Evolutionary conservation across 1,284 basidiomycete species (phyloP).

Genomic region (Ceratobasidium sp.): DNA sequence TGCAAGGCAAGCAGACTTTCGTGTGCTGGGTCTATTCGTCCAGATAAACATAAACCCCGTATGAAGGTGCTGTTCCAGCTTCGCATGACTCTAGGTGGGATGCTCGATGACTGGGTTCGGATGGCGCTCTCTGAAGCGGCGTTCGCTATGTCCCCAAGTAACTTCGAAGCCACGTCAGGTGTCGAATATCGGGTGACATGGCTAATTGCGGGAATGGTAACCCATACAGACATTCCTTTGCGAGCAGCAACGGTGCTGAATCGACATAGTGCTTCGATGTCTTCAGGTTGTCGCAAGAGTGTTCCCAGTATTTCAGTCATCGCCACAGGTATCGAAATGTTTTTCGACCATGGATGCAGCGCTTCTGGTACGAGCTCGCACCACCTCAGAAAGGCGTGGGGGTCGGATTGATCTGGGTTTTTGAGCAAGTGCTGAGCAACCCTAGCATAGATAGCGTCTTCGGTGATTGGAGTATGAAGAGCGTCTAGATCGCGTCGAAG

Average conservation of each 20-base stretch:
- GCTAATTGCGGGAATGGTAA: slow-evolving; percentile 18
- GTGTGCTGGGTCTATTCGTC: slow-evolving; percentile 18
- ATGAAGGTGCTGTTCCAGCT: slow-evolving; percentile 31
- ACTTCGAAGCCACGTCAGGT: slow-evolving; percentile 20
- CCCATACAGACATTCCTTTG: slow-evolving; percentile 11
- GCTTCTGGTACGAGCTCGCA: slow-evolving; percentile 7
- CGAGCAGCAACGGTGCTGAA: slow-evolving; percentile 11
- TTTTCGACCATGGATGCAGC: slow-evolving; percentile 15
- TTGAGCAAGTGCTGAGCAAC: slow-evolving; percentile 16
- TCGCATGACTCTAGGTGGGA: slow-evolving; percentile 14
- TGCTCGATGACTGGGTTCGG: neutral
- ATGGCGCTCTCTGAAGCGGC: slow-evolving; percentile 6
- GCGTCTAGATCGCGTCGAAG: slow-evolving; percentile 28
- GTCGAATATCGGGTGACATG: slow-evolving; percentile 27
- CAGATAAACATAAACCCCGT: slow-evolving; percentile 22
- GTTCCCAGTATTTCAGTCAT: neutral
- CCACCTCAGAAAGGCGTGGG: slow-evolving; percentile 25
- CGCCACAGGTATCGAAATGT: neutral
- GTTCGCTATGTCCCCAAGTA: slow-evolving; percentile 15
- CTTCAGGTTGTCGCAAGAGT: slow-evolving; percentile 7
- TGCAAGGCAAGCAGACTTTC: slow-evolving; percentile 20
- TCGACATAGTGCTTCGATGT: slow-evolving; percentile 3
- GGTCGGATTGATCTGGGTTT: slow-evolving; percentile 15
- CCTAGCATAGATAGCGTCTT: neutral
- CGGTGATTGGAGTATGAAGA: slow-evolving; percentile 27